Evolutionary conservation across 345 rosid genomes (phyloP).

Genomic region (Anastatica hierochuntica): DNA sequence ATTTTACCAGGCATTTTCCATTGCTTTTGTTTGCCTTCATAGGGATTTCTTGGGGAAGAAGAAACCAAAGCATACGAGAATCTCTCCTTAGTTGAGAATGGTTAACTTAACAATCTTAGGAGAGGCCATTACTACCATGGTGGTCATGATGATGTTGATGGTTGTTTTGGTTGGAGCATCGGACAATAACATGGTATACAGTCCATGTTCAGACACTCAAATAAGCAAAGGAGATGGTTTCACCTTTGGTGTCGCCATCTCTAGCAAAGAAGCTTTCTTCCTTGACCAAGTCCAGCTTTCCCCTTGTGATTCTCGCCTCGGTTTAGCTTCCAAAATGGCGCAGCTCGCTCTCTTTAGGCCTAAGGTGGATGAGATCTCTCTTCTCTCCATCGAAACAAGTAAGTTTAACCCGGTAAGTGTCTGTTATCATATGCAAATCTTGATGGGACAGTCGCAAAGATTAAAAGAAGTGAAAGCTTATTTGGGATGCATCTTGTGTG

Average conservation of each 20-base stretch:
- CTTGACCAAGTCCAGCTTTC: constrained; percentile 59
- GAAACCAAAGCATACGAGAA: background rate
- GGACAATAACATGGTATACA: constrained; percentile 45
- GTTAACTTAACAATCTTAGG: background rate
- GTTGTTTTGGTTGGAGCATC: constrained; percentile 28
- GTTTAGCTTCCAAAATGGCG: constrained; percentile 35
- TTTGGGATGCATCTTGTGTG: background rate
- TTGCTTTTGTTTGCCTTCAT: background rate
- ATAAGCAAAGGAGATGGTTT: constrained; percentile 69
- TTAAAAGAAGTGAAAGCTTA: background rate
- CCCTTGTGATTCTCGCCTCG: constrained; percentile 75
- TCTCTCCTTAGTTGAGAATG: background rate
- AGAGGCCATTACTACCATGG: background rate
- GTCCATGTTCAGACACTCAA: constrained; percentile 61
- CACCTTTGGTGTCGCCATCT: constrained; percentile 61
- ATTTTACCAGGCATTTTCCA: too few relatives aligned
- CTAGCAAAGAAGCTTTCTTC: constrained; percentile 56
- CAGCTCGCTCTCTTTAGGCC: constrained; percentile 75
- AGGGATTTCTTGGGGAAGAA: constrained; percentile 12
- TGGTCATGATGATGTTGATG: constrained; percentile 7
- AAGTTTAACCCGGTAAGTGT: constrained; percentile 47
- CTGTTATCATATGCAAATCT: background rate
- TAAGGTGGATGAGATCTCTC: constrained; percentile 69
- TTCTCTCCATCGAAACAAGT: constrained; percentile 54
- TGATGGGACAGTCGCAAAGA: background rate